Percentiles rank a stretch among this genome's conserved stretches.
These are phyloP conservation scores for Penicillium sp. DNA, from an alignment of 2,329 filamentous ascomycete genomes.

Conservation along the genomic window DNA sequence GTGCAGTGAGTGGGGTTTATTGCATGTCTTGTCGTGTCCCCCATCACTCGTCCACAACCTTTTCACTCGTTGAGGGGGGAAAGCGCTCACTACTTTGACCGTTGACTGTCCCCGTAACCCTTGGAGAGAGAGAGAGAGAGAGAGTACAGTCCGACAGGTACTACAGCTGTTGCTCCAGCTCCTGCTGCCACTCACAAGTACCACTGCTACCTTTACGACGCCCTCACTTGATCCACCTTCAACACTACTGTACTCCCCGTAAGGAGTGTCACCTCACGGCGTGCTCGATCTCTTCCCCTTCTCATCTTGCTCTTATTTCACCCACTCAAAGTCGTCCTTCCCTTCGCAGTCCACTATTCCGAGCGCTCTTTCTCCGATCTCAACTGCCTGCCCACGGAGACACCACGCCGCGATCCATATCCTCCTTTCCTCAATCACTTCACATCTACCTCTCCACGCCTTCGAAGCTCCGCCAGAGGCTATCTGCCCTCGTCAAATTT, in stretches of 20 bases:
- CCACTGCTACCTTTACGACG: conserved; percentile 13
- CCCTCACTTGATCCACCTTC: conserved; percentile 11
- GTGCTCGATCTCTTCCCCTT: neutral
- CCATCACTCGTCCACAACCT: too few species aligned
- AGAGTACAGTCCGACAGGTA: neutral
- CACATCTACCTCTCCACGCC: neutral
- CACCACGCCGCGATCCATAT: too few species aligned
- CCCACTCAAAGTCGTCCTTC: conserved; percentile 7
- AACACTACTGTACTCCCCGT: conserved; percentile 12
- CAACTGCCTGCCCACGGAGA: too few species aligned
- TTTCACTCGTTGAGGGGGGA: too few species aligned
- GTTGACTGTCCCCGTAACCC: too few species aligned
- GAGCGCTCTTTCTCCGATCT: too few species aligned
- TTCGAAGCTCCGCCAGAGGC: neutral
- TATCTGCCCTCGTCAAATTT: conserved; percentile 1
- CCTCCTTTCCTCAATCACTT: too few species aligned
- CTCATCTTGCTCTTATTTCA: conserved; percentile 5
- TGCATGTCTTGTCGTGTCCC: too few species aligned
- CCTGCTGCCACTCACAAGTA: conserved; percentile 14
- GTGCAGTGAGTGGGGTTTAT: too few species aligned
- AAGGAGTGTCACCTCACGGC: conserved; percentile 19
- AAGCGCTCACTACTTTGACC: too few species aligned
- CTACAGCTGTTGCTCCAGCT: conserved; percentile 11
- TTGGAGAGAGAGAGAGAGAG: too few species aligned
- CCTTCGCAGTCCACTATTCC: conserved; percentile 5